These are phyloP conservation scores for Aurifilum marmelostoma DNA, from an alignment of 2,329 filamentous ascomycete species.

Conservation along the genomic window DNA sequence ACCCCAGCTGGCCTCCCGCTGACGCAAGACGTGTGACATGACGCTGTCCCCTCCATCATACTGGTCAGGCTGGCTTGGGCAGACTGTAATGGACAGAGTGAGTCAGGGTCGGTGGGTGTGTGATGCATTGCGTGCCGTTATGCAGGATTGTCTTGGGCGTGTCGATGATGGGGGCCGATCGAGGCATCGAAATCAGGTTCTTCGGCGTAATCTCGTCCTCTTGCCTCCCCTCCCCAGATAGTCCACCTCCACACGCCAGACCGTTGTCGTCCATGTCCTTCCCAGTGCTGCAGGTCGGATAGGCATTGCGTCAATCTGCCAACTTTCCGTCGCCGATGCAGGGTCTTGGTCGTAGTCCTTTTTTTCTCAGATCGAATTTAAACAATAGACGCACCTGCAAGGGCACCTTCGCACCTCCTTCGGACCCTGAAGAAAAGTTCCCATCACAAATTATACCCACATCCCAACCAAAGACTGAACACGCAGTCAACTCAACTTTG, in stretches of 20 bases:
- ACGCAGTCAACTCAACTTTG: constrained; percentile 15
- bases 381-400: constrained; percentile 27
- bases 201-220: neutral
- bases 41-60: neutral
- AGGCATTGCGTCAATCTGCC: constrained; percentile 30
- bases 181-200: constrained; percentile 2
- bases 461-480: neutral
- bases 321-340: constrained; percentile 25
- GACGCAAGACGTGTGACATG: constrained; percentile 23
- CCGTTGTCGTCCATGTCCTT: neutral
- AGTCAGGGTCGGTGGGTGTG: neutral
- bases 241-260: neutral
- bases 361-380: constrained; percentile 11
- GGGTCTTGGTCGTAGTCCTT: constrained; percentile 17
- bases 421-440: constrained; percentile 2
- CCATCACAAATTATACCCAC: neutral
- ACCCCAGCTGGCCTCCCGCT: constrained; percentile 21
- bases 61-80: neutral
- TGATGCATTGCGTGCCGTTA: neutral
- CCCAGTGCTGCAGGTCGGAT: neutral
- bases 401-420: constrained; percentile 14
- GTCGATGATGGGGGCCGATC: neutral
- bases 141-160: neutral
- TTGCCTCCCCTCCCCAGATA: neutral
- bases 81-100: neutral